Base-by-base conservation (phyloP, 1,139 yeast species). In the Citeromyces siamensis region DNA sequence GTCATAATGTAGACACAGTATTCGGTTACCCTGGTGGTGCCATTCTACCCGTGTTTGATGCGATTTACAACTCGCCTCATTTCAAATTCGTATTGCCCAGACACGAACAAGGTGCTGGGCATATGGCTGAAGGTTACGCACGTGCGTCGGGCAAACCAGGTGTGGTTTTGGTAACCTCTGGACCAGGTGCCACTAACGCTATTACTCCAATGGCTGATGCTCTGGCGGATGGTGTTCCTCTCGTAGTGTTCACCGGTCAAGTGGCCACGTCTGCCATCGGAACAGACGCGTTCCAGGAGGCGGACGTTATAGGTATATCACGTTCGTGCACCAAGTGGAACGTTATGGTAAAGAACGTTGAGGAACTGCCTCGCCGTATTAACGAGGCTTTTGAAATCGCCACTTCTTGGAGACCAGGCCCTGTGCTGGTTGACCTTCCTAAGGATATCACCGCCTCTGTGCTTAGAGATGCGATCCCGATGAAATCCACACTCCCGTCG, bases 101-200 rank as follows among this genome's bases (percentile, higher is more conserved):
- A 54, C 98, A 90, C 57, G 98, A 90, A 60, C 98, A 90, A 64
- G 98, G 98, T 59, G 98, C 98, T 17, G 98, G 98, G 37, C 98
- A 90, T 61, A 90, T 90, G 98, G 98, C 98, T 38, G 97, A 90
- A 64, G 98, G 98, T 43, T 90, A 90, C 51, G 97, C 98, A 40
- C 71, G 94, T 49, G 98, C 94, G 26, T 62, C 72, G 38, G 98
- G 98, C 41, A 90, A 85, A 58, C 93, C 96, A n/a, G 98, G 98
- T 63, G 95, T 90, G 46, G 97, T 90, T 40, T 68, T 90, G 52
- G 98, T 90, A 37, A 90, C 98, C 13, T 85, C 96, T 1, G 98
- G 98, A 38, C 98, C 98, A 12, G 98, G 97, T 52, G 98, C 98
- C 35, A 90, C 98, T 39, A 90, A 90, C 55, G 95, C 90, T 42